Evolutionary conservation across 2,329 filamentous ascomycete genomes (phyloP).

Genomic region (Ceratocystis eucalypticola): DNA sequence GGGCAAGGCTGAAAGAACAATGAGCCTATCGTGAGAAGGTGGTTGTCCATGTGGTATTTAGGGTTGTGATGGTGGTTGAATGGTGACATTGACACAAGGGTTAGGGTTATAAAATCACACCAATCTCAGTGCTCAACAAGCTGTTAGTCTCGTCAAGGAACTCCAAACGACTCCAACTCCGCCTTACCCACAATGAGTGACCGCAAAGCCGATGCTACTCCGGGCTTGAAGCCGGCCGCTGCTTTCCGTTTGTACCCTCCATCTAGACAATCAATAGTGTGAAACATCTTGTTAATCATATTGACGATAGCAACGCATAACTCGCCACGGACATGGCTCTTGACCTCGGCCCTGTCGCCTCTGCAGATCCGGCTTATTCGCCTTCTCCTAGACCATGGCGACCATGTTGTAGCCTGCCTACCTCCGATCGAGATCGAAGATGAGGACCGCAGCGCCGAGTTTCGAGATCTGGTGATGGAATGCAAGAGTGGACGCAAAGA

Average conservation of each 20-base stretch:
- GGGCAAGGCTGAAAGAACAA: background rate
- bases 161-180: background rate
- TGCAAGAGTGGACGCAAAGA: slow-evolving; percentile 49
- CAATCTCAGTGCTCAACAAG: background rate
- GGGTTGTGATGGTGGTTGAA: no score
- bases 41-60: background rate
- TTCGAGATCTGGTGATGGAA: slow-evolving; percentile 62
- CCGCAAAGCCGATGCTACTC: background rate
- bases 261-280: background rate
- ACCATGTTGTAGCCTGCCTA: slow-evolving; percentile 76
- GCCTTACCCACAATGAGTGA: slow-evolving; percentile 1
- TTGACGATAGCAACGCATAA: slow-evolving; percentile 45
- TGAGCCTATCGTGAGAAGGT: background rate
- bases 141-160: background rate
- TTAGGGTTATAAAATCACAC: background rate
- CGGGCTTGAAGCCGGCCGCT: background rate
- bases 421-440: slow-evolving; percentile 67
- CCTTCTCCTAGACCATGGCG: slow-evolving; percentile 75
- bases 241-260: slow-evolving; percentile 14
- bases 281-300: background rate
- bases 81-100: background rate
- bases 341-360: slow-evolving; percentile 76
- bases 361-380: slow-evolving; percentile 71
- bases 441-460: slow-evolving; percentile 61
- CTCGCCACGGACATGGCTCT: slow-evolving; percentile 78